Evolutionary conservation across 2,329 filamentous ascomycete genomes (phyloP), one percentile per base, ranked within the genome.

Genomic region (Alternaria consortialis): DNA sequence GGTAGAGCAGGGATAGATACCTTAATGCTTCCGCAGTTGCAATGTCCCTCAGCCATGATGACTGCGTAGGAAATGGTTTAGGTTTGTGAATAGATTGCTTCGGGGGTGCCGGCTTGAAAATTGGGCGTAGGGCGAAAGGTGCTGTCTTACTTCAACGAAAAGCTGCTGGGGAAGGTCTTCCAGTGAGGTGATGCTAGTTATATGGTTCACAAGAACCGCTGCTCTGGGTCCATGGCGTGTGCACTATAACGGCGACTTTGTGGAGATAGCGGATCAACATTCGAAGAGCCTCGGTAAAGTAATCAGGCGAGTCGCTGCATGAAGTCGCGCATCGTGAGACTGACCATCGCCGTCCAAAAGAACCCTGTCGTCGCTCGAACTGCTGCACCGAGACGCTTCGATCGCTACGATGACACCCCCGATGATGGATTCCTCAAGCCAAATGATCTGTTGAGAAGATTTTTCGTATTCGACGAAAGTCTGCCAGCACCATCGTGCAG

Each of bases 1-100:
- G 70, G 74, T 15, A 72, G 15, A n/a, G 62, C 46, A 5, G 70
- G 50, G n/a, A 75, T 58, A 7, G 59, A 63, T 34, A 77, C 68
- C 11, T 60, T 74, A 53, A 76, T 74, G 44, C 63, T 62, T 17
- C 56, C 65, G 63, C 73, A 77, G 50, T 77, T 77, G 62, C 72
- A 77, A 52, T 66, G 71, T 57, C 74, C 75, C 60, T 73, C 63
- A 7, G 62, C 47, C 72, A 74, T 74, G 0, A 20, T 63, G 46
- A 20, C 13, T 7, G 13, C 2, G 15, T 58, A n/a, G 4, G 8
- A 17, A 27, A 9, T 17, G 40, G 36, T 15, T 11, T 44, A 5
- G 11, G 1, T 17, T 15, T 5, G 8, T 20, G 2, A 13, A n/a
- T 17, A 36, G 34, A 13, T 20, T 42, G 37, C 37, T 55, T 39